Evolutionary conservation across 352 stramenopile species (phyloP).

Genomic region (Phytophthora meadii): DNA sequence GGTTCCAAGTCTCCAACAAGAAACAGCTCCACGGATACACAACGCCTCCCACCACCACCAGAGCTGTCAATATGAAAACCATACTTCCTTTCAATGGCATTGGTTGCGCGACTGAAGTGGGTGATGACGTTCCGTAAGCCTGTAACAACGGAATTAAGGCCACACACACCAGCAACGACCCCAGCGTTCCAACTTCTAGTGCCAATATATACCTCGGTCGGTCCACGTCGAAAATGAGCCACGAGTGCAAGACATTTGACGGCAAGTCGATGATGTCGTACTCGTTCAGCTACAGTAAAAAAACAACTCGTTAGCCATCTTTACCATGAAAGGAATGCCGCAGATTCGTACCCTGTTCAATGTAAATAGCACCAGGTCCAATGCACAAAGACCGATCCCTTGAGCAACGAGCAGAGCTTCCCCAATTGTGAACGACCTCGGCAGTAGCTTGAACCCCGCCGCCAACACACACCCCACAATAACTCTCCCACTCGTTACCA

Average conservation of each 20-base stretch:
- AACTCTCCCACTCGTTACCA: slow-evolving; percentile 45
- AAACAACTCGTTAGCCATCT: neutral
- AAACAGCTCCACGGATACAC: slow-evolving; percentile 76
- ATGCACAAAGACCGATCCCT: slow-evolving; percentile 52
- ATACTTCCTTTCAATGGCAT: slow-evolving; percentile 35
- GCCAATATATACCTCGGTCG: slow-evolving; percentile 56
- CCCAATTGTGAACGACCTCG: slow-evolving; percentile 76
- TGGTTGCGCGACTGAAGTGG: slow-evolving; percentile 41
- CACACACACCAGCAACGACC: slow-evolving; percentile 55
- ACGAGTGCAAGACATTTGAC: slow-evolving; percentile 17
- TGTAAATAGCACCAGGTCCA: slow-evolving; percentile 63
- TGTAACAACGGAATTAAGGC: slow-evolving; percentile 56
- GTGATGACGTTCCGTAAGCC: slow-evolving; percentile 50
- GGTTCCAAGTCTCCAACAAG: slow-evolving; percentile 68
- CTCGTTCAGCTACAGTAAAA: slow-evolving; percentile 31
- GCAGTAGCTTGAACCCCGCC: slow-evolving; percentile 51
- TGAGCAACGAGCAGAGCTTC: slow-evolving; percentile 76
- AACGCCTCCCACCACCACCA: slow-evolving; percentile 38
- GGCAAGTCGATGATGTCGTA: slow-evolving; percentile 25
- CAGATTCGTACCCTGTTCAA: slow-evolving; percentile 39
- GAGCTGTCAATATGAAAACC: slow-evolving; percentile 41
- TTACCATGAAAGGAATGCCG: neutral
- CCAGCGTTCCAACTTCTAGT: slow-evolving; percentile 65
- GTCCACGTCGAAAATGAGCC: slow-evolving; percentile 40
- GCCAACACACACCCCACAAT: slow-evolving; percentile 45